Evolutionary conservation across 2,329 filamentous ascomycete genomes (phyloP), one percentile per base, ranked within the genome.

Genomic region (Nigrograna mackinnonii): DNA sequence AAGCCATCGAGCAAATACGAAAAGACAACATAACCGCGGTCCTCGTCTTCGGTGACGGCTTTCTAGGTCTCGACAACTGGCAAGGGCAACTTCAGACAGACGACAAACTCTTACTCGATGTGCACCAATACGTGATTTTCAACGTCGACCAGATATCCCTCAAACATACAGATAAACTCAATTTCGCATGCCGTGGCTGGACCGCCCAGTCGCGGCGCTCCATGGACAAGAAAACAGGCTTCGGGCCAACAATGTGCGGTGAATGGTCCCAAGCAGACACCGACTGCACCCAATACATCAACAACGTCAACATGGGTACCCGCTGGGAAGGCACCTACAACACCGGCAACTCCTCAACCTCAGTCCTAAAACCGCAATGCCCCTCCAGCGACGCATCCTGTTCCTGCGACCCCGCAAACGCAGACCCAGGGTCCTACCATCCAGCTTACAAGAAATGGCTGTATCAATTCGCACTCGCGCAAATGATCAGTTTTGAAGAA

Each of bases 241-340:
- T 92, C 73, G 94, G 94, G 0, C 91, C 92, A 1, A 97, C 91
- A 14, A 83, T 97, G 54, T 91, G 95, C 67, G 94, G 92, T 53
- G 94, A 99, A 76, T 99, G 91, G 91, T 92, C 87, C 0, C 92
- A 97, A 74, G 92, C 94, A 28, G 94, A 99, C 70, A 96, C 94
- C 1, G 94, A 99, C 74, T 99, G 94, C 73, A 85, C 91, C 0
- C 69, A 79, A 45, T 84, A 89, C 69, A 81, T 99, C 58, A 97
- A 95, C 69, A 92, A 96, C 69, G 90, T 96, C 26, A 86, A 86
- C 57, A 83, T 85, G 62, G 94, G 94, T 34, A 91, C 85, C 37
- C 86, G 94, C 40, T 99, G 94, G 94, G 87, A 90, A 64, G 94
- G 94, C 41, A 95, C 90, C 0, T 84, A 89, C 59, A 76, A 86